Evolutionary conservation across 1,139 yeast species (phyloP), one percentile per base, ranked within the genome.

Genomic region (Saccharomyces hybrid): DNA sequence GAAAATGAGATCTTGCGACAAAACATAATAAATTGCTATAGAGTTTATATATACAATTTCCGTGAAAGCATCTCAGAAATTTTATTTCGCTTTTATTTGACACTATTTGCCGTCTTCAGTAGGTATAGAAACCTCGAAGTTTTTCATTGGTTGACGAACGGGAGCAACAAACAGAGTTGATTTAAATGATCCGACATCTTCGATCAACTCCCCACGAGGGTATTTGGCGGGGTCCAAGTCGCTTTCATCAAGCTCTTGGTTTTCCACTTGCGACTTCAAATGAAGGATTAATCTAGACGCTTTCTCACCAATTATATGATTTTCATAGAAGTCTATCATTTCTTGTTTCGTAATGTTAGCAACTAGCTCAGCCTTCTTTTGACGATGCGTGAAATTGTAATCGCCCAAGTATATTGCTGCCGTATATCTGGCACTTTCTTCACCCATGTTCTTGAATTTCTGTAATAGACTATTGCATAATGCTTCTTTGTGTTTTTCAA

Each of bases 361-460:
- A 57, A 89, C 75, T 7, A 79, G 62, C 48, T 76, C 76, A 9
- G 87, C 90, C 57, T 85, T 85, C 51, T 75, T 73, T 51, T 75
- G 79, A 57, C 82, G 75, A 50, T 78, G 75, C 47, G 76, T 73
- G 70, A 90, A 93, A 68, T 91, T 88, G 67, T 85, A 89, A 69
- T 76, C 86, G 4, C 97, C 97, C 55, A 82, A 78, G 42, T 80
- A 78, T 54, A 93, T 85, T 16, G 82, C 78, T 56, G 78, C 75
- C 82, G 89, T 84, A 68, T 81, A 85, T 61, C 84, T 75, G 26
- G 73, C 68, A 42, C 83, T 77, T 70, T 93, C 98, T 66, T 91
- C 97, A 51, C 75, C 73, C 70, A 91, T 75, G 62, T 88, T 90
- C 70, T 88, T 88, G 64, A 81, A 76, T 66, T 86, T 88, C 62